Evolutionary conservation across 345 rosid species (phyloP), one percentile per base, ranked within the genome.

Genomic region (Microcos paniculata): DNA sequence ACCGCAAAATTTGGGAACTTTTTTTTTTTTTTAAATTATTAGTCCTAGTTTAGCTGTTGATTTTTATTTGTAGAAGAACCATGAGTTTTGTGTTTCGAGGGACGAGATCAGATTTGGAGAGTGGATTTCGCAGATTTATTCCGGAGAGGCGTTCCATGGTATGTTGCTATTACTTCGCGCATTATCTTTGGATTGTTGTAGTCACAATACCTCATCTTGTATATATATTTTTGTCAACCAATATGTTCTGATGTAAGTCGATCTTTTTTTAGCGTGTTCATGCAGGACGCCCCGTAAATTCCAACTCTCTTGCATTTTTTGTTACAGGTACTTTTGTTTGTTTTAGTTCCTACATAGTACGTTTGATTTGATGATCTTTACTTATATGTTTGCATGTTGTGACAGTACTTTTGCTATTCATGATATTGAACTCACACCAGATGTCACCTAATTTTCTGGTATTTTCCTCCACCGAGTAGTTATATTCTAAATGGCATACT

Each of bases 371-470:
- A 9, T 70, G 38, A 51, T 76, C 48, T 24, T 18, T 58, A 24
- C n/a, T 42, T 19, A 13, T 74, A 11, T 77, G 9, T 74, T 64
- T 76, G 57, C 70, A 76, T 61, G 48, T 77, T 85, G 69, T 61
- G 46, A 84, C 90, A 95, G 96, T 95, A 74, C 91, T 95, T 68
- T 78, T 95, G 87, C 83, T 93, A 79, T 95, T 93, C 87, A 95
- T 95, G 93, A 91, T 95, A 83, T 85, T 95, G 82, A 91, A 91
- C 79, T 95, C 98, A 71, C 93, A 91, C 79, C 99, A 95, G 81
- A 89, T 91, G 92, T 88, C 97, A 46, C 91, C 97, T 66, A 95
- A 95, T 80, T 93, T 95, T 88, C 87, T 95, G 96, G 94, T 95
- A 90, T 64, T 74, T 78, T 43, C 48, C 40, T 73, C 42, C 33